Base-by-base conservation (phyloP, 371 early-diverging fungal species). In the Phascolomyces articulosus region DNA sequence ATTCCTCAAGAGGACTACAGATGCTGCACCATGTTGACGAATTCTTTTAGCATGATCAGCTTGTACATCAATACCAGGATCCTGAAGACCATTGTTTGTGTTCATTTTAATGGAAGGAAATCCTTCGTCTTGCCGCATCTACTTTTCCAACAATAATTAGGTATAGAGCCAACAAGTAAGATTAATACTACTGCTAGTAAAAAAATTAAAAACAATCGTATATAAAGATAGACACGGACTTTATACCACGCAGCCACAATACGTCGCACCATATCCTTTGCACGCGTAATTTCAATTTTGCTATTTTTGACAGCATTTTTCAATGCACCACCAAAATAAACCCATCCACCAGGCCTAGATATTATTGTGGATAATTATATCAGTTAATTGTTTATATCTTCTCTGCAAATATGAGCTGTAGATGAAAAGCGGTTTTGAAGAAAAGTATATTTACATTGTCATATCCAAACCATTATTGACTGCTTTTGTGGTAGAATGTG, bases 171-270 rank as follows among this genome's bases (percentile, higher is more conserved):
- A 34, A 34, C 11, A 34, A 9, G 2, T 34, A 9, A 34, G 11
- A 9, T 31, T 31, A 6, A 31, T 31, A 31, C 3, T 31, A 31
- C 10, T 6, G 31, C 3, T 6, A 9, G 34, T 34, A 9, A 34
- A 34, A 34, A 9, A 11, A 34, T 34, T 34, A 0, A 34, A 34
- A n/a, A n/a, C n/a, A n/a, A n/a, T n/a, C n/a, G n/a, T n/a, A 34
- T 34, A 2, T 34, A 34, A 0, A 34, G 0, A 9, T 55, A 34
- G 6, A 47, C 16, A 18, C 58, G 11, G 15, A 78, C 61, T 66
- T 78, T 78, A 64, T 82, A 85, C 75, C 79, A 82, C 13, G 87
- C 60, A 31, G 86, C 80, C 28, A 87, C 72, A 62, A 87, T 80
- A 56, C 89, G 79, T 26, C 62, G 77, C 44, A 77, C 83, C 84